Evolutionary conservation across 768 basidiomycete genomes (phyloP).

Genomic region (Suillus clintonianus): DNA sequence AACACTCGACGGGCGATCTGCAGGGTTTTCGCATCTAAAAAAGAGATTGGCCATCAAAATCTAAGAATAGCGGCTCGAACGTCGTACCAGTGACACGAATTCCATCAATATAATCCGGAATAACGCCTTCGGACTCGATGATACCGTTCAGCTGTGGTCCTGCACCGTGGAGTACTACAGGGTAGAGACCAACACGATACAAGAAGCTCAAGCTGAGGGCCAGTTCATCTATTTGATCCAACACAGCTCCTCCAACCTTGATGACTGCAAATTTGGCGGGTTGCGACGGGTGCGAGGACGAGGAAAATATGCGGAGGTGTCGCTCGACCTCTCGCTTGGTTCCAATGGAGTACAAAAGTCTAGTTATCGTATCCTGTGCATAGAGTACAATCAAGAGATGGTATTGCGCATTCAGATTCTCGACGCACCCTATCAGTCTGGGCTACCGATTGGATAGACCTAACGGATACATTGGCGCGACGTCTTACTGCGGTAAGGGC

Average conservation of each 20-base stretch:
- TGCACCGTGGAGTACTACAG: slow-evolving; percentile 94
- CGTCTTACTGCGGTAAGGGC: slow-evolving; percentile 42
- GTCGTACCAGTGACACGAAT: slow-evolving; percentile 90
- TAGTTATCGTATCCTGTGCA: slow-evolving; percentile 90
- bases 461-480: slow-evolving; percentile 33
- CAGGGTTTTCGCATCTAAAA: slow-evolving; percentile 89
- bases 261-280: slow-evolving; percentile 97
- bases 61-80: not conserved
- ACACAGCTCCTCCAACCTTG: slow-evolving; percentile 96
- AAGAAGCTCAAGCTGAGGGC: slow-evolving; percentile 95
- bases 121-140: slow-evolving; percentile 88
- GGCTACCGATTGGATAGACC: slow-evolving; percentile 60
- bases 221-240: slow-evolving; percentile 90
- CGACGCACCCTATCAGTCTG: slow-evolving; percentile 75
- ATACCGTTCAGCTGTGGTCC: slow-evolving; percentile 95
- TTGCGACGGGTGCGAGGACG: slow-evolving; percentile 85
- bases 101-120: slow-evolving; percentile 96
- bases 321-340: slow-evolving; percentile 97
- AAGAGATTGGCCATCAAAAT: not conserved
- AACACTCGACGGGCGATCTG: slow-evolving; percentile 95
- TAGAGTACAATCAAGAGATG: not conserved
- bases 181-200: slow-evolving; percentile 96
- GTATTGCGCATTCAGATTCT: not conserved
- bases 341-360: slow-evolving; percentile 94
- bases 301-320: slow-evolving; percentile 96